A percentile compares a stretch with the other conserved stretches of the same genome.
These are phyloP conservation scores for Buxus sempervirens DNA, from an alignment of 164 flowering plant genomes.

Conservation along the genomic window DNA sequence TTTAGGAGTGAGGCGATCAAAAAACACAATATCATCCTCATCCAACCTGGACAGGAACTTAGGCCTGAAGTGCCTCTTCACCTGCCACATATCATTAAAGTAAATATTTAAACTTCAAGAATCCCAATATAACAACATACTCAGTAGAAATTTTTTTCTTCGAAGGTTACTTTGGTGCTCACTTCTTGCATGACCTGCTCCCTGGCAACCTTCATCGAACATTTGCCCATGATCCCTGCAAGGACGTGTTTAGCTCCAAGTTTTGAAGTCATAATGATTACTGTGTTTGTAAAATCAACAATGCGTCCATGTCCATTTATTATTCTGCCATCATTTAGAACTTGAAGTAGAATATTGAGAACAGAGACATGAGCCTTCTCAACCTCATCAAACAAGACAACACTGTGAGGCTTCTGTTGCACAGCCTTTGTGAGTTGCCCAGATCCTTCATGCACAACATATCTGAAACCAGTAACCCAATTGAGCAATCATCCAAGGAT, in stretches of 20 bases:
- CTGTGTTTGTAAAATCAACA: constrained; percentile 79
- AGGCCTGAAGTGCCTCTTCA: constrained; percentile 74
- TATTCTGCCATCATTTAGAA: constrained; percentile 86
- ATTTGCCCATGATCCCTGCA: constrained; percentile 57
- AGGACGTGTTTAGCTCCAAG: constrained; percentile 86
- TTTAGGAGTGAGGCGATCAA: constrained; percentile 79
- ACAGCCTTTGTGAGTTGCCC: constrained; percentile 98
- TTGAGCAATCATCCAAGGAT: constrained; percentile 2
- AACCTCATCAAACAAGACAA: constrained; percentile 79
- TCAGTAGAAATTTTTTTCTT: too few species aligned
- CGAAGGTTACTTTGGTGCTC: not conserved
- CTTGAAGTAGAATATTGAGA: constrained; percentile 81
- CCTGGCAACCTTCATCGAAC: constrained; percentile 62
- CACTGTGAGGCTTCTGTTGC: constrained; percentile 79
- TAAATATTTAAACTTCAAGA: not conserved
- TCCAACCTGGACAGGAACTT: constrained; percentile 79
- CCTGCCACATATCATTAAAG: constrained; percentile 34
- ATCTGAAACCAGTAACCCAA: constrained; percentile 27
- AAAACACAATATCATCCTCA: constrained; percentile 84
- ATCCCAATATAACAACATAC: not conserved
- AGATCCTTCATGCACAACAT: constrained; percentile 95
- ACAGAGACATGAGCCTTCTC: constrained; percentile 86
- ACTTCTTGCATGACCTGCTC: constrained; percentile 75
- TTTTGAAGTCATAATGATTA: constrained; percentile 92
- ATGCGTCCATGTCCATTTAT: constrained; percentile 99